These are phyloP conservation scores for Flaveria robusta DNA, from an alignment of 129 eudicot species.

Conservation along the genomic window DNA sequence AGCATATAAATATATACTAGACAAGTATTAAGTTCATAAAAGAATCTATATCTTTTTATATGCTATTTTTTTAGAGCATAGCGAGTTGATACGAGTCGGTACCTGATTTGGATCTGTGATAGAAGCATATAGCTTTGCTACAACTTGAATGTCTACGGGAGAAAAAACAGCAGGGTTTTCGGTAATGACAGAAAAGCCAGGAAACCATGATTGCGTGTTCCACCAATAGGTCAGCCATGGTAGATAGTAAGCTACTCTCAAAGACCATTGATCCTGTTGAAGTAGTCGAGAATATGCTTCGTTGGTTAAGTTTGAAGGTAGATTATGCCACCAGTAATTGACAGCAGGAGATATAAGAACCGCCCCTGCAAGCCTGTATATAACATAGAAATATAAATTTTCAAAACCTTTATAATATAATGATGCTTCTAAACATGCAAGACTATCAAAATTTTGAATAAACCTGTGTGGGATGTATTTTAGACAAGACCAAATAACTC, in stretches of 20 bases:
- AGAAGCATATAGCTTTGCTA: conserved; percentile 1
- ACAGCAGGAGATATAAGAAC: conserved; percentile 56
- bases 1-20: neutral
- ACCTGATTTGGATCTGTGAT: neutral
- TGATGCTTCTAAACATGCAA: too few relatives aligned
- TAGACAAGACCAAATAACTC: conserved; percentile 57
- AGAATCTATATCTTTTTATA: too few relatives aligned
- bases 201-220: conserved; percentile 61
- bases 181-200: conserved; percentile 33
- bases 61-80: too few relatives aligned
- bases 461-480: conserved; percentile 67
- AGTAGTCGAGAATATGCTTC: conserved; percentile 47
- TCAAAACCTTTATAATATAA: too few relatives aligned
- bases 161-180: conserved; percentile 35
- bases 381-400: too few relatives aligned
- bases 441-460: too few relatives aligned
- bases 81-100: neutral
- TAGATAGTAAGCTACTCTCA: conserved; percentile 53
- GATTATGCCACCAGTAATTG: conserved; percentile 66
- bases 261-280: conserved; percentile 57
- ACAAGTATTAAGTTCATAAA: too few relatives aligned
- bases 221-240: conserved; percentile 78
- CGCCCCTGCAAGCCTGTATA: conserved; percentile 4
- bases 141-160: conserved; percentile 35
- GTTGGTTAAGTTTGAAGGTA: conserved; percentile 48